Evolutionary conservation across 495 filamentous ascomycete genomes (phyloP), one percentile per base, ranked within the genome.

Genomic region (Aspergillus heteromorphus): DNA sequence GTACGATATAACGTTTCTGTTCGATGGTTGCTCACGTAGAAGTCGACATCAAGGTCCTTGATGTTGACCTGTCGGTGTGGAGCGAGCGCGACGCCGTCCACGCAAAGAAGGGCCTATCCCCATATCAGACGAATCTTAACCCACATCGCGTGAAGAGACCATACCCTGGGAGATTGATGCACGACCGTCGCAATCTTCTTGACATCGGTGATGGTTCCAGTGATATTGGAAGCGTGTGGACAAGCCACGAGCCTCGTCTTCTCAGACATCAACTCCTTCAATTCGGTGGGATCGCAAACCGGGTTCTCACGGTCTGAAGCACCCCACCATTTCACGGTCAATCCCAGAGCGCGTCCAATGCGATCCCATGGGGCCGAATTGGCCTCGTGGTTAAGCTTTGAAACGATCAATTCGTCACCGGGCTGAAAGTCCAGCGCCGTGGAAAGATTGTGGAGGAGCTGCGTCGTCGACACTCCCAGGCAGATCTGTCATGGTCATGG

Each of bases 361-460:
- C 73, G 69, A 6, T 86, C 72, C 86, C 86, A 90, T 0, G 86
- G 74, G 9, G 83, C 78, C 55, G 84, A 81, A 64, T 89, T 88
- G 30, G 85, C 82, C 68, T 89, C 85, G 64, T 90, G 85, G 65
- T 89, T 86, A 53, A 88, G 68, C 45, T 77, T 74, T 5, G 84
- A 89, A 6, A 88, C 38, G 49, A 91, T 69, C 31, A 90, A 65
- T 60, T 89, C 86, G 57, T 81, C 78, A 45, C 79, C 80, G 5
- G 73, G 57, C n/a, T 76, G 63, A 64, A 89, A 83, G 42, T 69
- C 51, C 14, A 89, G 71, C 8, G 83, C 73, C 18, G 70, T 74
- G 7, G 84, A 84, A 49, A 89, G 77, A 67, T 89, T 90, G 60
- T 83, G 79, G 58, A 88, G 78, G 17, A 88, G 82, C 65, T 89